Evolutionary conservation across 1,284 basidiomycete species (phyloP).

Genomic region (Rhodotorula sp.): DNA sequence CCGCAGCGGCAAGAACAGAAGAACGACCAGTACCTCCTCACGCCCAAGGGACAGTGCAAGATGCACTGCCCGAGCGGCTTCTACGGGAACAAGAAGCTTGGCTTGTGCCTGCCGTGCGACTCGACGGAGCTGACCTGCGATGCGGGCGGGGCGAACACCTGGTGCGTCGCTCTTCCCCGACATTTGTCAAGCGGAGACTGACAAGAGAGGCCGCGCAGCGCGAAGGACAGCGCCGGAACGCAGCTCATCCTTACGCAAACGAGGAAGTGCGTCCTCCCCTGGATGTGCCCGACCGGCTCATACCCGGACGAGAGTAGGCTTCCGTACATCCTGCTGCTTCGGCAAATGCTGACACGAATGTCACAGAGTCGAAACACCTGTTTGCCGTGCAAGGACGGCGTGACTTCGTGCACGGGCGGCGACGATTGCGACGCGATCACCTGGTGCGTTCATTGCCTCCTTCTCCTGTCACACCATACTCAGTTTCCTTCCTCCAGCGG

Average conservation of each 20-base stretch:
- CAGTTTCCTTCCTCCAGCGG: no score
- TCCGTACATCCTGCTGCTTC: no score
- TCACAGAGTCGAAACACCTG: no score
- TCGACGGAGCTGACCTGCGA: not conserved
- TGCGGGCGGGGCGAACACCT: not conserved
- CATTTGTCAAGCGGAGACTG: not conserved
- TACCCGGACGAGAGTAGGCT: no score
- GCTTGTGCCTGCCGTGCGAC: not conserved
- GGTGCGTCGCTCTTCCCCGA: not conserved
- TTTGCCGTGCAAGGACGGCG: no score
- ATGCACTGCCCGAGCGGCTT: not conserved
- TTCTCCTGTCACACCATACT: no score
- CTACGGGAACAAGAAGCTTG: not conserved
- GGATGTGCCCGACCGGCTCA: no score
- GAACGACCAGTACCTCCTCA: slow-evolving; percentile 1
- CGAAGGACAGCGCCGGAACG: not conserved
- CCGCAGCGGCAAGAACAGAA: slow-evolving; percentile 3
- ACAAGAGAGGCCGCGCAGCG: not conserved
- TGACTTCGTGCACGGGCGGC: no score
- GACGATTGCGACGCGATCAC: no score
- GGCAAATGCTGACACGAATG: no score
- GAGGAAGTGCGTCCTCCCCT: not conserved
- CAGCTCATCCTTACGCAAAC: not conserved
- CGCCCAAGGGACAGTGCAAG: not conserved
- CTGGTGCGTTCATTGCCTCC: no score